Percentiles rank a stretch among this genome's conserved stretches.
phyloP scores from a whole-genome alignment of 2,329 filamentous ascomycete genomes.

The Pyrenophora tritici-repentis region DNA sequence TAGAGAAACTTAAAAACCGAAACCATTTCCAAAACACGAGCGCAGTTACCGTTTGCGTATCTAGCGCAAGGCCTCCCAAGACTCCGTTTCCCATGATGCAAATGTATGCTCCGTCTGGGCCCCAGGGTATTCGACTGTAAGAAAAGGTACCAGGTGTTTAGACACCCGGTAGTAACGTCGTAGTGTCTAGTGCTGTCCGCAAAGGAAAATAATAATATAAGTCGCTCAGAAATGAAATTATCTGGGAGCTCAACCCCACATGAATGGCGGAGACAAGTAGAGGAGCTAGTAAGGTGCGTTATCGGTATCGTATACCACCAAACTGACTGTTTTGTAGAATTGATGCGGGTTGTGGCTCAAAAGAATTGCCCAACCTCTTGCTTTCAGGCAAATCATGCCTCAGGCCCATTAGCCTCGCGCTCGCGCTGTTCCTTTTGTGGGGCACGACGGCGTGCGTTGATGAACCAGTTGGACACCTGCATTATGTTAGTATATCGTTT shows the following conservation, averaged over 20 bases:
- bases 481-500: constrained; percentile 13
- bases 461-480: constrained; percentile 78
- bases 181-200: neutral
- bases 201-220: neutral
- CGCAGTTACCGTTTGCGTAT: neutral
- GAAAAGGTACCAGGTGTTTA: constrained; percentile 3
- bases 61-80: neutral
- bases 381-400: constrained; percentile 4
- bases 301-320: neutral
- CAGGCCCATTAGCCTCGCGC: constrained; percentile 26
- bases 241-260: constrained; percentile 2
- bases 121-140: constrained; percentile 22
- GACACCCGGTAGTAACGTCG: constrained; percentile 4
- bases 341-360: neutral
- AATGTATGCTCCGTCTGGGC: constrained; percentile 22
- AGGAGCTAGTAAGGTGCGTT: neutral
- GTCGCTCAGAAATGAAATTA: constrained; percentile 1
- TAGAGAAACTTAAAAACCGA: constrained; percentile 3
- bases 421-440: constrained; percentile 39
- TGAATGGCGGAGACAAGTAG: neutral
- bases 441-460: constrained; percentile 70
- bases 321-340: too few relatives aligned
- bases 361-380: neutral
- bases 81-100: constrained; percentile 14
- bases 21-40: neutral